Base-by-base conservation (phyloP, 225 moss, liverwort and hornwort genomes). In the Polytrichum formosum region DNA sequence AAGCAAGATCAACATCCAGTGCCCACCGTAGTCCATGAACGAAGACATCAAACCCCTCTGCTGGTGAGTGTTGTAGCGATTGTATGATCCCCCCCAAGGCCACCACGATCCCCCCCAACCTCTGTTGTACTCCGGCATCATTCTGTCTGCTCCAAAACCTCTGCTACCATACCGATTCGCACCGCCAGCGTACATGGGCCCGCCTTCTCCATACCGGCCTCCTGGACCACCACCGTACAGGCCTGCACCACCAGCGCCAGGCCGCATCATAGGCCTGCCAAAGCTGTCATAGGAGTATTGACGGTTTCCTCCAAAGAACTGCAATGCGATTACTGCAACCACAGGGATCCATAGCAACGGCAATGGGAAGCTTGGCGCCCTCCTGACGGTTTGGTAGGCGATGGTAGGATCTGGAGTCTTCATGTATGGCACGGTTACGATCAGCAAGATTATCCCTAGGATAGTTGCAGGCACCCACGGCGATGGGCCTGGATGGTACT, bases 51-150 rank as follows among this genome's bases (percentile, higher is more conserved):
- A 7, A 26, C 85, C 82, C 58, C 72, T 62, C 18, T 82, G 79
- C 4, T 61, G 71, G 25, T 85, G 79, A 37, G 26, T n/a, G 74
- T 79, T 79, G 18, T 85, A 81, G 56, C 83, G 60, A 56, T 74
- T 28, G 72, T 81, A 62, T 5, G 86, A 66, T 8, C 65, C 2
- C 5, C 80, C 80, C 82, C 82, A 86, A 0, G 82, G 86, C 86
- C 86, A 64, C 72, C 77, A 80, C 13, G 46, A 46, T 53, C 80
- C 75, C 18, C 77, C 80, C 85, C 85, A 77, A 18, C 82, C 85
- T 4, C 82, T 76, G 68, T 74, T 74, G 35, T 46, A 19, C 21
- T 78, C 81, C 20, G 61, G 25, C 6, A 19, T 26, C 65, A 55
- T 29, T 35, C 73, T 73, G 26, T 69, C 55, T 10, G 33, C 67